These are phyloP conservation scores for Chlorella sp. DNA, from an alignment of 139 green algal genomes.

Conservation along the genomic window DNA sequence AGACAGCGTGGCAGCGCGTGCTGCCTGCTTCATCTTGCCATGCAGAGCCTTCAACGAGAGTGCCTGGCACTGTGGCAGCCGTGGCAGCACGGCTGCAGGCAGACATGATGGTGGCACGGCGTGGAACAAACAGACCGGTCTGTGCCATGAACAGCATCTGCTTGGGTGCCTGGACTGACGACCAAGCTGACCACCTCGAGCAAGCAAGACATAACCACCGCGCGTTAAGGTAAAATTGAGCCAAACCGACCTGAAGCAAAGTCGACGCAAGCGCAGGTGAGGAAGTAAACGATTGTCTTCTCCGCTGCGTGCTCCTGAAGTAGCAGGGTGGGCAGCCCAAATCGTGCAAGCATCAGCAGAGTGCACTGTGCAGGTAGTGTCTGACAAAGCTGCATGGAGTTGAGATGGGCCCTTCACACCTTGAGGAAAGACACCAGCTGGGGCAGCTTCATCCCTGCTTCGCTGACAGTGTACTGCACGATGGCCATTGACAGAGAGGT, in stretches of 20 bases:
- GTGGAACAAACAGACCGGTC: no score
- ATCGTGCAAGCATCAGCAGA: not conserved
- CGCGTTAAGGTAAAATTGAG: no score
- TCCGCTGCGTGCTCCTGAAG: slow-evolving; percentile 59
- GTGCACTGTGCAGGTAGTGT: not conserved
- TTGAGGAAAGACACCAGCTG: slow-evolving; percentile 72
- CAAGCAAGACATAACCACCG: no score
- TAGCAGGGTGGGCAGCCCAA: not conserved
- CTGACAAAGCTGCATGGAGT: not conserved
- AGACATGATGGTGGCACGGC: not conserved
- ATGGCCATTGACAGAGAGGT: no score
- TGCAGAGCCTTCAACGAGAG: slow-evolving; percentile 70
- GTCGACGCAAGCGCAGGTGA: slow-evolving; percentile 96
- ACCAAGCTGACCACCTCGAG: no score
- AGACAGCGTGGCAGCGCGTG: slow-evolving; percentile 75
- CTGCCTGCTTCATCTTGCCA: slow-evolving; percentile 91
- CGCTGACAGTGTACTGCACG: slow-evolving; percentile 69
- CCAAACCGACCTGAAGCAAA: slow-evolving; percentile 10
- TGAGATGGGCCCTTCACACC: not conserved
- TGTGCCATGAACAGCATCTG: no score
- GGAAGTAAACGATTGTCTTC: slow-evolving; percentile 96
- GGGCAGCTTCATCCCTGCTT: slow-evolving; percentile 76
- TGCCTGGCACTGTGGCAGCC: slow-evolving; percentile 9
- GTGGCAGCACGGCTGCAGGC: slow-evolving; percentile 36
- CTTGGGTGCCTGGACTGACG: no score